These are phyloP conservation scores for Garcia nutans DNA, from an alignment of 345 rosid genomes.

Conservation along the genomic window DNA sequence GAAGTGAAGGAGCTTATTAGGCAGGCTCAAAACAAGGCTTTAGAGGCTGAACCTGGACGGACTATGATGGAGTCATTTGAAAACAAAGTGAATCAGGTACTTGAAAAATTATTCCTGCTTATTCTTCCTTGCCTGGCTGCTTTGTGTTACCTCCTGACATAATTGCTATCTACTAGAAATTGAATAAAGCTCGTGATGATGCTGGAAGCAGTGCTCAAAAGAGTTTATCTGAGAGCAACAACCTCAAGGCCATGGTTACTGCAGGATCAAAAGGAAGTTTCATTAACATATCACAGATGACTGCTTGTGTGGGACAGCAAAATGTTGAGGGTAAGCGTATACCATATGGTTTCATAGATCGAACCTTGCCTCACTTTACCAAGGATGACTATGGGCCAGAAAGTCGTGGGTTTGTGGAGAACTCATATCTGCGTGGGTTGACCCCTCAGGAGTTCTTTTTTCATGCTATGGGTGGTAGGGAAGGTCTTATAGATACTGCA, in stretches of 20 bases:
- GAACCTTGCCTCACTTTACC: slow-evolving; percentile 95
- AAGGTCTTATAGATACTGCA: slow-evolving; percentile 98
- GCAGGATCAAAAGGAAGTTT: slow-evolving; percentile 99
- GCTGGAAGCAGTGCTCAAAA: slow-evolving; percentile 96
- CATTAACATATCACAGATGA: slow-evolving; percentile 97
- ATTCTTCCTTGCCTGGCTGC: slow-evolving; percentile 1
- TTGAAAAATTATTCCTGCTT: background rate
- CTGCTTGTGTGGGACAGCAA: slow-evolving; percentile 99
- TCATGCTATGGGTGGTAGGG: slow-evolving; percentile 99
- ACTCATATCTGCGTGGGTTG: slow-evolving; percentile 93
- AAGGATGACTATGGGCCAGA: slow-evolving; percentile 96
- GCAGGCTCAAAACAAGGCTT: slow-evolving; percentile 60
- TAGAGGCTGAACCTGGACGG: slow-evolving; percentile 97
- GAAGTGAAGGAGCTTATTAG: slow-evolving; percentile 73
- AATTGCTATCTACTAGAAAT: slow-evolving; percentile 44
- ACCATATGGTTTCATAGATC: slow-evolving; percentile 83
- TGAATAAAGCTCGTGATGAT: slow-evolving; percentile 98
- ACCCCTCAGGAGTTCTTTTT: slow-evolving; percentile 99
- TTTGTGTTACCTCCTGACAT: slow-evolving; percentile 8
- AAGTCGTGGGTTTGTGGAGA: slow-evolving; percentile 99
- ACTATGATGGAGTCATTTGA: slow-evolving; percentile 96
- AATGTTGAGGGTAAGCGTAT: slow-evolving; percentile 99
- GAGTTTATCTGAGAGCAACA: slow-evolving; percentile 96
- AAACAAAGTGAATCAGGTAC: slow-evolving; percentile 93
- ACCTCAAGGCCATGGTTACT: slow-evolving; percentile 98